Conservation (phyloP, 208 protist genomes). For the Vickermania spadyakhi region DNA sequence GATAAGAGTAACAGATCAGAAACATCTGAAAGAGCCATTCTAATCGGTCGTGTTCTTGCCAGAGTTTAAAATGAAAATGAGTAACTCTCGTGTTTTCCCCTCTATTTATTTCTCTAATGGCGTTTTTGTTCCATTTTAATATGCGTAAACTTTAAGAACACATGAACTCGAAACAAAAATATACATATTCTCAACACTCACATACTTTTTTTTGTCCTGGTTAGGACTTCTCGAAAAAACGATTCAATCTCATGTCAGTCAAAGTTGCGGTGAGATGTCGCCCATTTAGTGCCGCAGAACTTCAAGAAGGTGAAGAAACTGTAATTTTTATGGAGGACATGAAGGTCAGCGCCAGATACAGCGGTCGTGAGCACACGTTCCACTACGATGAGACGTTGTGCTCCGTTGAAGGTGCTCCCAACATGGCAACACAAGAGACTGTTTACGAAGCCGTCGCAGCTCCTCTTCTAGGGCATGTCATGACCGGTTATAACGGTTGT, state of each 20-base stretch:
- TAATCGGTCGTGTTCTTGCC: no score
- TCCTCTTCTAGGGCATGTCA: constrained; percentile 41
- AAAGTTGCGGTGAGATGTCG: constrained; percentile 70
- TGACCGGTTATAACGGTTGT: constrained; percentile 81
- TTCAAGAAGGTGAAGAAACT: constrained; percentile 20
- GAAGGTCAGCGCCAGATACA: constrained; percentile 27
- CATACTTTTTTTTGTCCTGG: no score
- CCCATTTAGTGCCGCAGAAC: constrained; percentile 51
- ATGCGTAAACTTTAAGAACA: background rate
- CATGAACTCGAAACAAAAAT: background rate
- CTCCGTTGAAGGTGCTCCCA: constrained; percentile 31
- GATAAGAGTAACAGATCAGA: no score
- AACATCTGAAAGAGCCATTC: no score
- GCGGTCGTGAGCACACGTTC: constrained; percentile 23
- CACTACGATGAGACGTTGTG: constrained; percentile 69
- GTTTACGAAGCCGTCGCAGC: constrained; percentile 55
- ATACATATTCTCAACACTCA: no score
- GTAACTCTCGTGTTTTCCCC: constrained; percentile 12
- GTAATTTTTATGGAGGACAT: constrained; percentile 66
- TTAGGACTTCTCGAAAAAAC: background rate
- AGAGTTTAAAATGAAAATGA: no score
- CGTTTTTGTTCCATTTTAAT: background rate
- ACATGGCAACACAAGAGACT: constrained; percentile 38
- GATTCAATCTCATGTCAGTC: constrained; percentile 38
- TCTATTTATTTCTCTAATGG: background rate